Percentiles rank a stretch among this genome's conserved stretches.
phyloP scores from a whole-genome alignment of 1,139 yeast genomes.

The Trichomonascaceae sp. region DNA sequence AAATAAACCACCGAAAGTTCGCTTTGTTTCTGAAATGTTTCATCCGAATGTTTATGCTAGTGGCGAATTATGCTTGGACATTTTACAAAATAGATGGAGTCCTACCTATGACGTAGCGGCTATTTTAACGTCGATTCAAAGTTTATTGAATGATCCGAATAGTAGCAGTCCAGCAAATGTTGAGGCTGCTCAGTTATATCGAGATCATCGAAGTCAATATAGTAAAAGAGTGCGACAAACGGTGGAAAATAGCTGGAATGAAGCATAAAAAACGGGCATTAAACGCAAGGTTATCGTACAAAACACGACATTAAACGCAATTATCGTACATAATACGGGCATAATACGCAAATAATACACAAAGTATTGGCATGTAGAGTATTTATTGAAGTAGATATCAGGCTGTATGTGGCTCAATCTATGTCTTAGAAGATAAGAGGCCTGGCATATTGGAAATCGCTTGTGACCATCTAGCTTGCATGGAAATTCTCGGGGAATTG shows the following conservation, averaged over 20 bases:
- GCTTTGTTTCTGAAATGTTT: constrained; percentile 89
- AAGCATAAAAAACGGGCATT: constrained; percentile 13
- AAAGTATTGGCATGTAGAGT: not conserved
- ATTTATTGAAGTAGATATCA: not conserved
- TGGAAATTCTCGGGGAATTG: too few species aligned
- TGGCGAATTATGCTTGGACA: constrained; percentile 94
- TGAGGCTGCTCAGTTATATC: constrained; percentile 93
- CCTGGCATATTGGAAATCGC: too few species aligned
- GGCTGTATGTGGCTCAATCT: not conserved
- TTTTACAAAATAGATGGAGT: constrained; percentile 94
- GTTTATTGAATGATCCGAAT: constrained; percentile 90
- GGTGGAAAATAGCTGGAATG: constrained; percentile 54
- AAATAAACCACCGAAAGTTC: constrained; percentile 90
- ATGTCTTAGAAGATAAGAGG: not conserved
- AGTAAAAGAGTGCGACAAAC: constrained; percentile 88
- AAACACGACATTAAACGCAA: not conserved
- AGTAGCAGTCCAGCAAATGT: constrained; percentile 96
- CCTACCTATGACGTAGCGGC: constrained; percentile 99
- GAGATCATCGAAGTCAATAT: constrained; percentile 91
- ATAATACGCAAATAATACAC: not conserved
- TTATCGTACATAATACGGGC: not conserved
- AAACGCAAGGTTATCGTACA: too few species aligned
- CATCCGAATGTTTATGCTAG: constrained; percentile 96
- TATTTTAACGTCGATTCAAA: constrained; percentile 73
- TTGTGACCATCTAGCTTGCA: too few species aligned